Conservation (phyloP, 1,284 basidiomycete genomes). For the Exobasidium rhododendri region DNA sequence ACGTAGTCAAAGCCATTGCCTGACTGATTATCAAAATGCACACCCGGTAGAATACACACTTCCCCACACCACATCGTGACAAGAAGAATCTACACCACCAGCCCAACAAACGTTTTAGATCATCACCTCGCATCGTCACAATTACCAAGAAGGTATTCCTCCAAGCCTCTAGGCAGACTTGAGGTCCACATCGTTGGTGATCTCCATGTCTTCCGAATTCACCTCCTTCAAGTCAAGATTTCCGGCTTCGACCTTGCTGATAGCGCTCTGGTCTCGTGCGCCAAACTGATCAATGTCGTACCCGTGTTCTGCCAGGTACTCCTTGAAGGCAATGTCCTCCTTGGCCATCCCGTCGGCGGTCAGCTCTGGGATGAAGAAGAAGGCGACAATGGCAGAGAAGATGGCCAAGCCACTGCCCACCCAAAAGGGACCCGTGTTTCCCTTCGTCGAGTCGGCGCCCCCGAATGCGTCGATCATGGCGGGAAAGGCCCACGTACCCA, state of each 20-base stretch:
- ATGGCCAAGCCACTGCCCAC: background rate
- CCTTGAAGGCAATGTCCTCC: background rate
- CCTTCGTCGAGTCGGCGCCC: slow-evolving; percentile 12
- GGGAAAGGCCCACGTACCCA: slow-evolving; percentile 38
- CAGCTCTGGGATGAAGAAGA: slow-evolving; percentile 3
- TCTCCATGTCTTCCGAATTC: background rate
- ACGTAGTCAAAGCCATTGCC: no score
- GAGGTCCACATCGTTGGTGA: background rate
- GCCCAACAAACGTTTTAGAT: no score
- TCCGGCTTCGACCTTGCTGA: background rate
- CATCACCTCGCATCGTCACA: no score
- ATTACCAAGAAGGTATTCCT: no score
- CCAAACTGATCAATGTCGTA: background rate
- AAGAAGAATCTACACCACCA: no score
- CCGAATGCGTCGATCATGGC: slow-evolving; percentile 31
- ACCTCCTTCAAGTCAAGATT: background rate
- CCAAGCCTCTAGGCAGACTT: no score
- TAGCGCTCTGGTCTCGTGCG: background rate
- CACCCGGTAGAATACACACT: no score
- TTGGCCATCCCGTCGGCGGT: background rate
- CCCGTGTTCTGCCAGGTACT: slow-evolving; percentile 3
- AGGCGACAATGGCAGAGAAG: background rate
- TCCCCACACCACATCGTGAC: no score
- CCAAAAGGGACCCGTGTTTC: slow-evolving; percentile 25
- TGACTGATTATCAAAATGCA: no score